Conservation (phyloP, 2,329 filamentous ascomycete species). For the Ascosphaera acerosa region DNA sequence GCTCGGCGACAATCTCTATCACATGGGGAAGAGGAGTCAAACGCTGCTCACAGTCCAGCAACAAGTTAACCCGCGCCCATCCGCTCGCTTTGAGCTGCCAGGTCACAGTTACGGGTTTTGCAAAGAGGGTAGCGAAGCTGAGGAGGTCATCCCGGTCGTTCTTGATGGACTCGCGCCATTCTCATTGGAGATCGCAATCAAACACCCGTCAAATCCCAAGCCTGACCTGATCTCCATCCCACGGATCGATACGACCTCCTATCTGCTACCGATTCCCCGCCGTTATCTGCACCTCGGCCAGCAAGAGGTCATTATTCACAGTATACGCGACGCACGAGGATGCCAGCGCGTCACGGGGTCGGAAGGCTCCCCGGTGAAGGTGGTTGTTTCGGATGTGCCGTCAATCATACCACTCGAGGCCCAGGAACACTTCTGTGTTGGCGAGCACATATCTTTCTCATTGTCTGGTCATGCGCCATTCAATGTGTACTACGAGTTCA, state of each 20-base stretch:
- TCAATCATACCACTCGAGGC: conserved; percentile 72
- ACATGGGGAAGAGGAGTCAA: conserved; percentile 40
- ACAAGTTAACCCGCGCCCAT: conserved; percentile 59
- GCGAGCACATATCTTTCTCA: conserved; percentile 79
- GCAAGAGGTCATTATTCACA: conserved; percentile 69
- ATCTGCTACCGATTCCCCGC: conserved; percentile 64
- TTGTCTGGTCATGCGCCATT: conserved; percentile 81
- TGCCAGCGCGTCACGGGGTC: conserved; percentile 57
- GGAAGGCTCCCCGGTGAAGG: conserved; percentile 52
- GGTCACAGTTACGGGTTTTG: conserved; percentile 93
- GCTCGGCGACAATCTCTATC: conserved; percentile 67
- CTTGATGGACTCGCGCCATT: conserved; percentile 72
- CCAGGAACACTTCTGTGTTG: conserved; percentile 74
- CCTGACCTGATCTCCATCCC: conserved; percentile 62
- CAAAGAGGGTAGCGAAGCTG: conserved; percentile 38
- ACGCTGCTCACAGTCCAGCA: conserved; percentile 49
- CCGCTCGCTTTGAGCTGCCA: conserved; percentile 57
- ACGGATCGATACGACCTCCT: conserved; percentile 47
- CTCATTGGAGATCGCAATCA: conserved; percentile 74
- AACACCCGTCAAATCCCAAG: conserved; percentile 57
- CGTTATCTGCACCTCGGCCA: conserved; percentile 67
- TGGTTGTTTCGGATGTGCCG: conserved; percentile 80
- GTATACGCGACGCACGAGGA: conserved; percentile 64
- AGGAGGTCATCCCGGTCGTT: conserved; percentile 69
- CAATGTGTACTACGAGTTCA: conserved; percentile 77